phyloP scores from a whole-genome alignment of 208 protist genomes.

The Trichomonas gallinae region DNA sequence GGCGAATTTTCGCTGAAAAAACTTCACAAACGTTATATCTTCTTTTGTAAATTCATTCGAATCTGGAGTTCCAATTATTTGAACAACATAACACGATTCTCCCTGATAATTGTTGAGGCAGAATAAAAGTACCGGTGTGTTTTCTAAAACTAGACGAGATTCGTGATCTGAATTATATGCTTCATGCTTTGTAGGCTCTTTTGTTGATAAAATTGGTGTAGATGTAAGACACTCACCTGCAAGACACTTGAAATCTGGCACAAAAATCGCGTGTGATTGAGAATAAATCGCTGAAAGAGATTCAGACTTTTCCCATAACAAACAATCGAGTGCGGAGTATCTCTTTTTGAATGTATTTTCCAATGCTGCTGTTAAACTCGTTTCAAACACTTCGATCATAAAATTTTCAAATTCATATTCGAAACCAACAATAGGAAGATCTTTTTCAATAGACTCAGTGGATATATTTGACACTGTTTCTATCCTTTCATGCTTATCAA shows the following conservation, averaged over 20 bases:
- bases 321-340: not conserved
- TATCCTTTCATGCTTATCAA: not conserved
- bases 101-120: not conserved
- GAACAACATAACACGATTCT: not conserved
- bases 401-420: not conserved
- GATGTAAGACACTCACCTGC: not conserved
- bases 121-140: not conserved
- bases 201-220: not conserved
- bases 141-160: not conserved
- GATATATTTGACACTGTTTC: not conserved
- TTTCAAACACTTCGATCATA: not conserved
- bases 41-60: not conserved
- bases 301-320: not conserved
- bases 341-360: not conserved
- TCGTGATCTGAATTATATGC: not conserved
- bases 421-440: not conserved
- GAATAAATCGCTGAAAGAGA: not conserved
- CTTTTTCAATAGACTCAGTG: not conserved
- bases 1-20: not conserved
- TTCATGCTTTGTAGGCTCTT: not conserved
- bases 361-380: not conserved
- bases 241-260: not conserved
- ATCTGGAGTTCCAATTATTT: not conserved
- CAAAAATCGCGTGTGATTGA: not conserved
- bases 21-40: not conserved